Percentiles rank a stretch among this genome's conserved stretches.
These are phyloP conservation scores for Erysimum cheiri DNA, from an alignment of 441 rosid genomes.

Conservation along the genomic window DNA sequence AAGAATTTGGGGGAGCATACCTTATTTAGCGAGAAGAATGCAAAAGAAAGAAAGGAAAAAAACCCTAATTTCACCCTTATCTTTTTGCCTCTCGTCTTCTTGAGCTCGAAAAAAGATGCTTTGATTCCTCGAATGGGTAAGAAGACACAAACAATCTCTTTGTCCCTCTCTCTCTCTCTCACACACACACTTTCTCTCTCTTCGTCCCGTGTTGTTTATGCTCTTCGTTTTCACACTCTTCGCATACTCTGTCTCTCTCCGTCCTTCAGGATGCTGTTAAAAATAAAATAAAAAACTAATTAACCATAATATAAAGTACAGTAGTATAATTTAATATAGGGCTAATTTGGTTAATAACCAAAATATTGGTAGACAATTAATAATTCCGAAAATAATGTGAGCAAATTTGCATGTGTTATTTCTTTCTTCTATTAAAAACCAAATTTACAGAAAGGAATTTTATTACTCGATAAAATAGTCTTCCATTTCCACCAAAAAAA, in stretches of 20 bases:
- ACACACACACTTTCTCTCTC: constrained; percentile 39
- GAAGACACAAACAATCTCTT: constrained; percentile 43
- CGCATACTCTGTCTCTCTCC: constrained; percentile 43
- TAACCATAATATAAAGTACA: constrained; percentile 17
- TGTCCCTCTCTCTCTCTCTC: constrained; percentile 18
- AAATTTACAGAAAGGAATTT: background rate
- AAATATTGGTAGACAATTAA: constrained; percentile 15
- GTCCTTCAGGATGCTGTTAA: constrained; percentile 45
- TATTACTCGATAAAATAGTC: background rate
- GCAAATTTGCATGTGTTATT: background rate
- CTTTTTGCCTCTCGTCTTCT: constrained; percentile 36
- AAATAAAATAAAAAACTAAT: background rate
- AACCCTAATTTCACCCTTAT: constrained; percentile 41
- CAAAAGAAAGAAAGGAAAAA: constrained; percentile 2
- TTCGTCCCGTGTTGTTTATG: constrained; percentile 43
- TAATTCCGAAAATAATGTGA: constrained; percentile 2
- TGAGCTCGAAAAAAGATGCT: constrained; percentile 55
- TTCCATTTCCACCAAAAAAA: no score
- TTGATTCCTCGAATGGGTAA: constrained; percentile 60
- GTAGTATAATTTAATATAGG: constrained; percentile 16
- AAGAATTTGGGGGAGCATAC: constrained; percentile 30
- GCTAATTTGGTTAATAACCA: constrained; percentile 10
- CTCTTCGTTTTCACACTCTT: constrained; percentile 51
- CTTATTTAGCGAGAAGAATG: constrained; percentile 32
- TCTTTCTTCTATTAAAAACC: background rate